Base-by-base conservation (phyloP, 2,329 filamentous ascomycete species). In the Drechslera avenae region DNA sequence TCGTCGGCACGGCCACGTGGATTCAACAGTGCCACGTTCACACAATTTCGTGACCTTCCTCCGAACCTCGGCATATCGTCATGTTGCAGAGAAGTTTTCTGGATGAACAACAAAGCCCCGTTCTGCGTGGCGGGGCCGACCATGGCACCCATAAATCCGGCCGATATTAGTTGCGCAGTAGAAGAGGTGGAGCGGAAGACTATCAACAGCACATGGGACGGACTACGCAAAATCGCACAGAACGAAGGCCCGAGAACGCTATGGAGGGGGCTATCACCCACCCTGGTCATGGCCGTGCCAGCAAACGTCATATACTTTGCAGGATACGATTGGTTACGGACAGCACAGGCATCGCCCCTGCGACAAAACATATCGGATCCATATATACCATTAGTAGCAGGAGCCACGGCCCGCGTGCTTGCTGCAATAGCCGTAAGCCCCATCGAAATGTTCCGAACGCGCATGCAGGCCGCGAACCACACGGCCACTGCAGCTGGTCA, bases 251-350 rank as follows among this genome's bases (percentile, higher is more conserved):
- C 91, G 10, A 83, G 84, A 19, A 94, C 92, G 1, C 76, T 99
- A 30, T 99, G 94, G 93, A 84, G 94, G 54, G 94, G 94, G 0
- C 78, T 99, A 4, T 95, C 90, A n/a, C 93, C 94, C 0, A 99
- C 94, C 0, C 78, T 99, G 17, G 83, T 91, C 58, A 99, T 99
- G 94, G 87, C 91, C 0, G 83, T 99, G 5, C 94, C 94, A 0
- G 91, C 87, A 19, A 99, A 99, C 71, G 94, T 99, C 61, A 97
- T 99, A 60, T 99, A 99, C 76, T 97, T 97, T 67, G 95, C 94
- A 10, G 94, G 94, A 32, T 99, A 99, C 74, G 94, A 99, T 69
- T 97, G 91, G 88, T 73, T 99, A 51, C 86, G 94, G 30, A 89
- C 83, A 58, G 88, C 90, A 64, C 78, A 79, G 1, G 77, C 76